Evolutionary conservation across 495 filamentous ascomycete genomes (phyloP), one percentile per base, ranked within the genome.

Genomic region (Annulohypoxylon nitens): DNA sequence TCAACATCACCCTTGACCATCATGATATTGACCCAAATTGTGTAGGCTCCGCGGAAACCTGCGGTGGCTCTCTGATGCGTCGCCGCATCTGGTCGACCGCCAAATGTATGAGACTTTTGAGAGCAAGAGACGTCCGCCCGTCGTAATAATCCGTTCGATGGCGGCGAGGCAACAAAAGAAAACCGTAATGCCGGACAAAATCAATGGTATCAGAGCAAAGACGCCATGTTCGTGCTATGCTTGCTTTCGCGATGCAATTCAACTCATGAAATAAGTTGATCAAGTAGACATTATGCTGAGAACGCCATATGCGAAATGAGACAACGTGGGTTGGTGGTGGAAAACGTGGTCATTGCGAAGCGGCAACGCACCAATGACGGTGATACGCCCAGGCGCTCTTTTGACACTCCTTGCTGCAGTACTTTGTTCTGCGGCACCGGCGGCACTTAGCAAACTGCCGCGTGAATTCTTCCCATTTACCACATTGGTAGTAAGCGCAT

Each of bases 331-430:
- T 73, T 18, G 43, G 41, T 34, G 61, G 66, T 51, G 70, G 37
- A 45, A 50, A 37, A 53, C 57, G 60, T 79, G 57, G 61, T 81
- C 75, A 86, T 82, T 83, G 81, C 48, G 83, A 79, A 41, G 94
- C 92, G 58, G 93, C 93, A 48, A 93, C 91, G 81, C 96, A 99
- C 96, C 96, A 99, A 82, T 98, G 95, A 50, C 96, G 90, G 78
- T 99, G 96, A 80, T 93, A 97, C 11, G 96, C 93, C 96, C 96
- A 99, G 8, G 96, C 96, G 72, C 93, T 94, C 85, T 99, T 98
- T 81, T 99, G 96, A 83, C 96, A 99, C 77, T 98, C 96, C 82
- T 99, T 99, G 88, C 94, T 97, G 90, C 96, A 99, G 83, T 99
- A 99, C 80, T 99, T 99, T 71, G 96, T 99, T 69, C 96, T 91